Evolutionary conservation across 2,329 filamentous ascomycete genomes (phyloP).

Genomic region (Plectosphaerella cucumerina): DNA sequence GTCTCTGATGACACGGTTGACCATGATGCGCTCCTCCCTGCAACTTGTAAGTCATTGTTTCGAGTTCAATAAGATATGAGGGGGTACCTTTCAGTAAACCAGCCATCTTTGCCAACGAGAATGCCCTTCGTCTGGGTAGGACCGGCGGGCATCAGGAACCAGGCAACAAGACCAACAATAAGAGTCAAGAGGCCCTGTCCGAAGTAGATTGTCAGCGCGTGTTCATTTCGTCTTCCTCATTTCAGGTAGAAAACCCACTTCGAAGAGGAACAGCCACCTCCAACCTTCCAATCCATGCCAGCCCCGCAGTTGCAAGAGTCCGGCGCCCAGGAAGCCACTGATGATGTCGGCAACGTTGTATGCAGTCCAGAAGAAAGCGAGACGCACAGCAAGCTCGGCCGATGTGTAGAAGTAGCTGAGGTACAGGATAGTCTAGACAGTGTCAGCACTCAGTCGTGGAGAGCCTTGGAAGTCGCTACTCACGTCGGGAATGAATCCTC

Average conservation of each 20-base stretch:
- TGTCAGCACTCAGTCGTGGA: neutral
- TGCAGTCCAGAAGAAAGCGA: conserved; percentile 36
- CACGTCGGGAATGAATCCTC: conserved; percentile 35
- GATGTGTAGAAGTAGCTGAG: conserved; percentile 40
- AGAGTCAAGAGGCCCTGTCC: conserved; percentile 33
- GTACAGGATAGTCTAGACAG: conserved; percentile 28
- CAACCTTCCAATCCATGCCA: conserved; percentile 29
- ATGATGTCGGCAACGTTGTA: conserved; percentile 35
- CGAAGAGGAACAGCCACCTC: conserved; percentile 52
- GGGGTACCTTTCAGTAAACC: conserved; percentile 49
- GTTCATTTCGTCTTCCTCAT: too few species aligned
- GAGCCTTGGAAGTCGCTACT: neutral
- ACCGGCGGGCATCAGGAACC: conserved; percentile 49
- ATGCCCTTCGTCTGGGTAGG: conserved; percentile 48
- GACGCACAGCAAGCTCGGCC: conserved; percentile 31
- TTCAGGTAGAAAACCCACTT: too few species aligned
- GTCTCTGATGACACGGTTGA: conserved; percentile 55
- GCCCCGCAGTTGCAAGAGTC: conserved; percentile 35
- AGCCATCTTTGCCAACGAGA: conserved; percentile 50
- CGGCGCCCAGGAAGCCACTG: conserved; percentile 31
- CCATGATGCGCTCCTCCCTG: conserved; percentile 54
- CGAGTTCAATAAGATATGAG: neutral
- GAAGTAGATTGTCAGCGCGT: conserved; percentile 17
- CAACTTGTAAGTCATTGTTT: neutral
- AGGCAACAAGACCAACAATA: conserved; percentile 47